Conservation (phyloP, 1,284 basidiomycete genomes). For the Malassezia yamatoensis region DNA sequence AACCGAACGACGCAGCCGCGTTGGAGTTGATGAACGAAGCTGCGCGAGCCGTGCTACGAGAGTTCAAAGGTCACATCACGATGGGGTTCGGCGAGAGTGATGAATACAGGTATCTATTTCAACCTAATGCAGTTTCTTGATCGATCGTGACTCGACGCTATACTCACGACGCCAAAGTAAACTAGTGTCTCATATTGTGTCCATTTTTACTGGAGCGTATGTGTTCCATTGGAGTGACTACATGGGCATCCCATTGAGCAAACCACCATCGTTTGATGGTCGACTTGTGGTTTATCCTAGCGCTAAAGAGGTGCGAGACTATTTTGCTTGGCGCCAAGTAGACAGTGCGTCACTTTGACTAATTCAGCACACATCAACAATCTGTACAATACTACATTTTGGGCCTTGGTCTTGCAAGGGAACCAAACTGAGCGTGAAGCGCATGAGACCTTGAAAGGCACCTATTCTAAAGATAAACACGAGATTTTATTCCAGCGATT, state of each 20-base stretch:
- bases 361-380: constrained; percentile 87
- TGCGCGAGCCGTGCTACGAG: constrained; percentile 65
- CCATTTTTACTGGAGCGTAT: constrained; percentile 84
- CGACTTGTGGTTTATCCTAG: constrained; percentile 69
- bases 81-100: constrained; percentile 87
- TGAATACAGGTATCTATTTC: constrained; percentile 67
- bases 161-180: constrained; percentile 82
- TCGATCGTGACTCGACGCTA: constrained; percentile 63
- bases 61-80: constrained; percentile 34
- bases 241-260: constrained; percentile 60
- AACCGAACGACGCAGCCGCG: constrained; percentile 82
- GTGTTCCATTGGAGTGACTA: constrained; percentile 73
- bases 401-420: constrained; percentile 76
- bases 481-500: constrained; percentile 77
- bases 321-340: constrained; percentile 88
- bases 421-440: constrained; percentile 68
- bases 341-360: constrained; percentile 62
- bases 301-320: constrained; percentile 67
- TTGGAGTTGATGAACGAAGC: constrained; percentile 86
- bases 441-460: constrained; percentile 64
- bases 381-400: constrained; percentile 89
- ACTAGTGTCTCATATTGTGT: constrained; percentile 76
- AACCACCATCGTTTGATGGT: constrained; percentile 86
- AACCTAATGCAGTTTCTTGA: constrained; percentile 62
- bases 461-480: constrained; percentile 75